Evolutionary conservation across 495 filamentous ascomycete species (phyloP).

Genomic region (Xylaria flabelliformis): DNA sequence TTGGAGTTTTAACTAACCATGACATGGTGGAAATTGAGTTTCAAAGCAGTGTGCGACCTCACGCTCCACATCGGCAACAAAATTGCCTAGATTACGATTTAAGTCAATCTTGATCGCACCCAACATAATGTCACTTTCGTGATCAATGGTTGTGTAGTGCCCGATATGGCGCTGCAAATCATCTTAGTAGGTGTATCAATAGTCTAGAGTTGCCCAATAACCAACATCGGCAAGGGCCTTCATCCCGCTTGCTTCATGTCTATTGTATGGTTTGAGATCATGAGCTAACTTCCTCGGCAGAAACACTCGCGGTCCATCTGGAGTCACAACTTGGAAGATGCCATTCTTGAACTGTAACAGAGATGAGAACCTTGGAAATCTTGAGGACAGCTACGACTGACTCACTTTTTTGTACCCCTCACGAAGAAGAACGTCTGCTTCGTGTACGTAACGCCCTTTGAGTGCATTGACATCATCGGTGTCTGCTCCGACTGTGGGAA

Average conservation of each 20-base stretch:
- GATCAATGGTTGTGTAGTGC: slow-evolving; percentile 45
- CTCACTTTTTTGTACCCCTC: slow-evolving; percentile 37
- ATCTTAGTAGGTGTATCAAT: slow-evolving; percentile 40
- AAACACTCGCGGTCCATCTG: slow-evolving; percentile 45
- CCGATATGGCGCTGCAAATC: slow-evolving; percentile 49
- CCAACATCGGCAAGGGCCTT: slow-evolving; percentile 37
- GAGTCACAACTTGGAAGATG: slow-evolving; percentile 51
- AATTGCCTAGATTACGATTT: slow-evolving; percentile 51
- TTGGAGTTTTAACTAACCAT: slow-evolving; percentile 40
- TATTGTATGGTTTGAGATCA: slow-evolving; percentile 53
- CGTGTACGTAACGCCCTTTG: slow-evolving; percentile 34
- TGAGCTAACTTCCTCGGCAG: slow-evolving; percentile 52
- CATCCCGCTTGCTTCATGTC: slow-evolving; percentile 48
- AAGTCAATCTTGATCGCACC: slow-evolving; percentile 52
- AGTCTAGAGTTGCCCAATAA: background rate
- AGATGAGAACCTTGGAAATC: background rate
- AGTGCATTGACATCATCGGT: slow-evolving; percentile 27
- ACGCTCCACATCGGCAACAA: slow-evolving; percentile 47
- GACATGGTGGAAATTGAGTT: slow-evolving; percentile 45
- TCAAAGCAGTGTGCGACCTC: slow-evolving; percentile 48
- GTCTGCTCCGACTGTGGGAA: slow-evolving; percentile 34
- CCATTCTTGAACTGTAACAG: slow-evolving; percentile 32
- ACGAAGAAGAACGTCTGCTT: slow-evolving; percentile 37
- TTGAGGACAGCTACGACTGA: background rate
- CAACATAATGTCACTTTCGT: slow-evolving; percentile 43